Evolutionary conservation across 768 basidiomycete genomes (phyloP).

Genomic region (Leccinum broughii): DNA sequence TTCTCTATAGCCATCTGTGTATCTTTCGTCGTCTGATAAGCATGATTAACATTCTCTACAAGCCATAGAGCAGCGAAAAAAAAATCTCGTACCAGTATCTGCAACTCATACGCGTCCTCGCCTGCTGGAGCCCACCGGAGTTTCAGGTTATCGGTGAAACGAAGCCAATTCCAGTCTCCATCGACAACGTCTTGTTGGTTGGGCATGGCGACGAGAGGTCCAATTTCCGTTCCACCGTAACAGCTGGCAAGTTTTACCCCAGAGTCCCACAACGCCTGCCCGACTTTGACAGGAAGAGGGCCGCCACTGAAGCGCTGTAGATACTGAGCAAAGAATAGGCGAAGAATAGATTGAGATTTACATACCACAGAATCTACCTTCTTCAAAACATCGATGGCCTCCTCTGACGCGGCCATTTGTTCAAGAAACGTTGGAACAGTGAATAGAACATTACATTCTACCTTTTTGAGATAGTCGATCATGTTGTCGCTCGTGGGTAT

Average conservation of each 20-base stretch:
- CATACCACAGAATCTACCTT: conserved; percentile 33
- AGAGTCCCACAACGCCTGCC: conserved; percentile 33
- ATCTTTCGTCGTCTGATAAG: not conserved
- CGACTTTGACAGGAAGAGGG: conserved; percentile 35
- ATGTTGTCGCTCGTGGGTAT: conserved; percentile 42
- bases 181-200: conserved; percentile 16
- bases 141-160: conserved; percentile 21
- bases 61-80: no score
- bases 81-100: conserved; percentile 34
- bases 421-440: conserved; percentile 42
- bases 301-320: conserved; percentile 35
- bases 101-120: conserved; percentile 37
- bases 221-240: conserved; percentile 40
- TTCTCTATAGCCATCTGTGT: conserved; percentile 31
- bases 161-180: conserved; percentile 40
- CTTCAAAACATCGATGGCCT: conserved; percentile 26
- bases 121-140: conserved; percentile 35
- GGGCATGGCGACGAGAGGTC: conserved; percentile 3
- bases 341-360: not conserved
- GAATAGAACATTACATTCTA: conserved; percentile 31
- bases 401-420: conserved; percentile 32
- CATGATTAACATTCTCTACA: not conserved
- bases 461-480: conserved; percentile 34
- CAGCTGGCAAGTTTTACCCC: conserved; percentile 35
- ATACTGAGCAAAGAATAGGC: no score